Conservation (phyloP, 805 yeast genomes). For the Wickerhamiella kazuoi region DNA sequence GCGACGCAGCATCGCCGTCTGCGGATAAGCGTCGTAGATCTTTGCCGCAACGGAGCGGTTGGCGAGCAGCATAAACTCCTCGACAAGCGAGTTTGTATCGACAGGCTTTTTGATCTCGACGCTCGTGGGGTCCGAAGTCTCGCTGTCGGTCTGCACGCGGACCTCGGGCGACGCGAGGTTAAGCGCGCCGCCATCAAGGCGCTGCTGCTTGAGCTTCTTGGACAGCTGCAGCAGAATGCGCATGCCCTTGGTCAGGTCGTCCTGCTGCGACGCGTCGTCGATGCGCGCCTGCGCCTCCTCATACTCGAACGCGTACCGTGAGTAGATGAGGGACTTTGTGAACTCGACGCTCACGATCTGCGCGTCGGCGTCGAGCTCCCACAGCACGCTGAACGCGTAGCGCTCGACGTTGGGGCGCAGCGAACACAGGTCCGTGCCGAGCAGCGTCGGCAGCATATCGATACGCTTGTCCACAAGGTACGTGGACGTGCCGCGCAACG, state of each 20-base stretch:
- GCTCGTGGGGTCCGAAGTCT: constrained; percentile 89
- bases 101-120: constrained; percentile 77
- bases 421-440: constrained; percentile 93
- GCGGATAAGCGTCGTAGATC: constrained; percentile 85
- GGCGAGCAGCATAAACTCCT: constrained; percentile 95
- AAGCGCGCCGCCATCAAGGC: constrained; percentile 90
- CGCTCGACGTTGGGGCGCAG: constrained; percentile 89
- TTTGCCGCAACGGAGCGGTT: constrained; percentile 89
- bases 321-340: constrained; percentile 74
- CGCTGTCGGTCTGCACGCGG: constrained; percentile 91
- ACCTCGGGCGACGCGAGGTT: constrained; percentile 97
- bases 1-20: constrained; percentile 94
- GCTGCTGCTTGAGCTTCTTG: constrained; percentile 62
- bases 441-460: constrained; percentile 90
- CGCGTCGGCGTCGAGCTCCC: constrained; percentile 86
- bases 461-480: constrained; percentile 94
- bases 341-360: constrained; percentile 62
- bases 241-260: constrained; percentile 80
- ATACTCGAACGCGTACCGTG: constrained; percentile 88
- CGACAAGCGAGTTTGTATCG: constrained; percentile 91
- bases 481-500: constrained; percentile 92
- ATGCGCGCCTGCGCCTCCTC: constrained; percentile 84
- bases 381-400: constrained; percentile 83
- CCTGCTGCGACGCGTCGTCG: constrained; percentile 58
- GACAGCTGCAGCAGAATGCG: constrained; percentile 65